phyloP scores from a whole-genome alignment of 257 asterid genomes.

The Ilex aquifolium region DNA sequence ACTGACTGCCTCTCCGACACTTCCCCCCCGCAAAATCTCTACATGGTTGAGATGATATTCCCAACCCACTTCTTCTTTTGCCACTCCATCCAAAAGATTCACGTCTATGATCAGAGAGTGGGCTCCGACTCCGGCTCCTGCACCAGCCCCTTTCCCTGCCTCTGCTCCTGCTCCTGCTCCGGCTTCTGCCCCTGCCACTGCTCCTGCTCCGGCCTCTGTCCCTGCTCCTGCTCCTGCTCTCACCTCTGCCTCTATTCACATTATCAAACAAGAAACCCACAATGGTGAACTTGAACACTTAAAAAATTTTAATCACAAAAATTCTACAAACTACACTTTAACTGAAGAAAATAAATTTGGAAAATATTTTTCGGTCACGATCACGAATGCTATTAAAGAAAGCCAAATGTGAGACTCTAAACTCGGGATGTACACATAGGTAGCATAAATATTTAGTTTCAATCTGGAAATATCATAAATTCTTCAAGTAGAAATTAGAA shows the following conservation, averaged over 20 bases:
- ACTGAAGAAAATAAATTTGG: too few relatives aligned
- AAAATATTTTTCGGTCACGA: too few relatives aligned
- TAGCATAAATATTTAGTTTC: too few relatives aligned
- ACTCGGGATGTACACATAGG: too few relatives aligned
- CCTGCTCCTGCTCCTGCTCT: slow-evolving; percentile 36
- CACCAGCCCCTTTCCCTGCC: slow-evolving; percentile 26
- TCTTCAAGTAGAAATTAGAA: too few relatives aligned
- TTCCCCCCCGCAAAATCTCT: slow-evolving; percentile 55
- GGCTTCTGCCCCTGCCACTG: slow-evolving; percentile 46
- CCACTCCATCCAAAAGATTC: slow-evolving; percentile 56
- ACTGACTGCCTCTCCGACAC: slow-evolving; percentile 75
- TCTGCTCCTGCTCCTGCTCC: slow-evolving; percentile 30
- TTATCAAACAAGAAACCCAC: slow-evolving; percentile 16
- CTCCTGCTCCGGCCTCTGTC: slow-evolving; percentile 59
- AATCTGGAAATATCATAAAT: too few relatives aligned
- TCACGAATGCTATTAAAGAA: too few relatives aligned
- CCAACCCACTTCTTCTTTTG: slow-evolving; percentile 36
- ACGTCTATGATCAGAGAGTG: slow-evolving; percentile 38
- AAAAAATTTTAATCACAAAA: not conserved
- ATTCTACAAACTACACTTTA: not conserved
- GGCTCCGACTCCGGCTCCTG: slow-evolving; percentile 51
- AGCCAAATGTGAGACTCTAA: too few relatives aligned
- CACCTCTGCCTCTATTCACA: slow-evolving; percentile 49
- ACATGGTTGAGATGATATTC: slow-evolving; percentile 55
- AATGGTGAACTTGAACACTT: not conserved